A percentile compares a stretch with the other conserved stretches of the same genome.
phyloP scores from a whole-genome alignment of 805 yeast species.

The Wickerhamiella vanderwaltii region DNA sequence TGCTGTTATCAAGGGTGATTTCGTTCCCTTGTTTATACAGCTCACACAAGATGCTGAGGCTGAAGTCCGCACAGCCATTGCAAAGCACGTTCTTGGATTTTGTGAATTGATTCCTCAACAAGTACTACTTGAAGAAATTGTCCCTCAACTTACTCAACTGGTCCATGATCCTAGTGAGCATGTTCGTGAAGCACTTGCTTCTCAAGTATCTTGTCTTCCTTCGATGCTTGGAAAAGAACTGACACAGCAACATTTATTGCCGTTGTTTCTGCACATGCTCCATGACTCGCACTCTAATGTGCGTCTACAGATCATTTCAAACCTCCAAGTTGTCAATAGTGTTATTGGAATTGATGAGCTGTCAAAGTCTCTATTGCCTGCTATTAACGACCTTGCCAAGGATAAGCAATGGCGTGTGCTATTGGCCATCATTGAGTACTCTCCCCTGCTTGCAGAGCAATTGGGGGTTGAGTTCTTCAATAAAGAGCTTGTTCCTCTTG shows the following conservation, averaged over 20 bases:
- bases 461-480: conserved; percentile 88
- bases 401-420: conserved; percentile 98
- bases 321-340: conserved; percentile 81
- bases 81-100: conserved; percentile 69
- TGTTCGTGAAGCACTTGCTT: conserved; percentile 86
- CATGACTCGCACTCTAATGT: conserved; percentile 97
- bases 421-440: conserved; percentile 90
- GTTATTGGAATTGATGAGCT: conserved; percentile 84
- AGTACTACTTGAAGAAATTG: conserved; percentile 51
- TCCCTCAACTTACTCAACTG: conserved; percentile 73
- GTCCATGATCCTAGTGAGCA: conserved; percentile 86
- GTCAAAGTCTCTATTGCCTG: conserved; percentile 82
- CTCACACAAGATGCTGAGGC: conserved; percentile 89
- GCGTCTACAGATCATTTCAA: conserved; percentile 83
- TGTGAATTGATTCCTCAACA: conserved; percentile 29
- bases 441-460: conserved; percentile 88
- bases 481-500: conserved; percentile 76
- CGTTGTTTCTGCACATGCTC: conserved; percentile 82
- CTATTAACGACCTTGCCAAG: conserved; percentile 89
- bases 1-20: conserved; percentile 39
- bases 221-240: conserved; percentile 74
- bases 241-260: conserved; percentile 71
- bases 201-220: conserved; percentile 75
- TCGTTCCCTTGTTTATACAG: conserved; percentile 57
- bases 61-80: conserved; percentile 90